Conservation (phyloP, 75 land plant species). For the Isoetes taiwanensis region DNA sequence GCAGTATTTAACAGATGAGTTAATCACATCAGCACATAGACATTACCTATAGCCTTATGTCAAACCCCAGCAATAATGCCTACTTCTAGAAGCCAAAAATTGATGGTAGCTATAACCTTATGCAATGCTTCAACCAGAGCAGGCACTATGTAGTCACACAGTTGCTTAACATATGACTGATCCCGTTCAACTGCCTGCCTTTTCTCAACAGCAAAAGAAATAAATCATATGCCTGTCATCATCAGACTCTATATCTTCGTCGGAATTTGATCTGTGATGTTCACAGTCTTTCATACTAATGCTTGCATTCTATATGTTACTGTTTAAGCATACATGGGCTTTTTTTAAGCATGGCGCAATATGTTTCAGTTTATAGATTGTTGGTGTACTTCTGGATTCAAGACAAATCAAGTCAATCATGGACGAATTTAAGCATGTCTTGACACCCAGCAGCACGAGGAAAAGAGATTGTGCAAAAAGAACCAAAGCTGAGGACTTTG, state of each 20-base stretch:
- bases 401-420: constrained; percentile 56
- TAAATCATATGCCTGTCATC: too few relatives aligned
- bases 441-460: constrained; percentile 66
- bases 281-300: too few relatives aligned
- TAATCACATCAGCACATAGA: too few relatives aligned
- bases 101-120: constrained; percentile 38
- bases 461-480: constrained; percentile 68
- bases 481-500: constrained; percentile 75
- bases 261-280: too few relatives aligned
- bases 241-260: too few relatives aligned
- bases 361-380: constrained; percentile 27
- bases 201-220: constrained; percentile 93
- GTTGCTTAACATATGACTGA: constrained; percentile 82
- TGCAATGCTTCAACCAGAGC: constrained; percentile 89
- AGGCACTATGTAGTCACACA: constrained; percentile 79
- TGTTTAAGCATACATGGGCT: too few relatives aligned
- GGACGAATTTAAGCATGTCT: constrained; percentile 70
- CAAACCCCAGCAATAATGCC: too few relatives aligned
- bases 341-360: too few relatives aligned
- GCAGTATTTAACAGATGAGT: constrained; percentile 8
- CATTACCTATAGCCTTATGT: too few relatives aligned
- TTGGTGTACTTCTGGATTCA: constrained; percentile 57
- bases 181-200: constrained; percentile 74
- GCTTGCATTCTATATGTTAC: too few relatives aligned
- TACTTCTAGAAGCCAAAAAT: too few relatives aligned